Evolutionary conservation across 179 eudicot genomes (phyloP).

Genomic region (Silene coronaria): DNA sequence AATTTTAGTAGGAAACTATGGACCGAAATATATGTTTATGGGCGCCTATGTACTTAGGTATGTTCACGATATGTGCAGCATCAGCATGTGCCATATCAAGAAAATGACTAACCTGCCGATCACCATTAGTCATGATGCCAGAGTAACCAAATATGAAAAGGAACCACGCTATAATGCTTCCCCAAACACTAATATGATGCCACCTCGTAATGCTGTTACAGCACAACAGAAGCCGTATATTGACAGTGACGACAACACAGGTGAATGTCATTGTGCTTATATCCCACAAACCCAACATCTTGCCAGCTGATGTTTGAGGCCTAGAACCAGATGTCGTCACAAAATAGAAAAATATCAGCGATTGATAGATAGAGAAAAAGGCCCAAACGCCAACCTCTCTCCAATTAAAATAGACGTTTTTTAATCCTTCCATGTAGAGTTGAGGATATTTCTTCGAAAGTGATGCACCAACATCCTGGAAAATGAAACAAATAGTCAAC

Average conservation of each 20-base stretch:
- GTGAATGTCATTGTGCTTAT: constrained; percentile 94
- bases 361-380: constrained; percentile 75
- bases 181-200: constrained; percentile 89
- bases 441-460: constrained; percentile 90
- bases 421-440: constrained; percentile 85
- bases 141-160: constrained; percentile 70
- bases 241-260: constrained; percentile 73
- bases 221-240: constrained; percentile 85
- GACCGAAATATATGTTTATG: not conserved
- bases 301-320: constrained; percentile 75
- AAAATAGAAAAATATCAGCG: constrained; percentile 62
- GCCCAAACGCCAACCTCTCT: constrained; percentile 66
- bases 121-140: constrained; percentile 48
- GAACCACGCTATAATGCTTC: constrained; percentile 84
- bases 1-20: not conserved
- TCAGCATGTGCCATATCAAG: not conserved
- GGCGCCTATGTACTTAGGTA: not conserved
- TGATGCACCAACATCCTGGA: constrained; percentile 81
- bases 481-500: constrained; percentile 11
- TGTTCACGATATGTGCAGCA: not conserved
- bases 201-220: constrained; percentile 80
- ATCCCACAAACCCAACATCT: constrained; percentile 94
- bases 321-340: constrained; percentile 45
- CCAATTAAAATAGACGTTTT: constrained; percentile 65
- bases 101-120: constrained; percentile 43